These are phyloP conservation scores for Suillus plorans DNA, from an alignment of 768 basidiomycete genomes.

Conservation along the genomic window DNA sequence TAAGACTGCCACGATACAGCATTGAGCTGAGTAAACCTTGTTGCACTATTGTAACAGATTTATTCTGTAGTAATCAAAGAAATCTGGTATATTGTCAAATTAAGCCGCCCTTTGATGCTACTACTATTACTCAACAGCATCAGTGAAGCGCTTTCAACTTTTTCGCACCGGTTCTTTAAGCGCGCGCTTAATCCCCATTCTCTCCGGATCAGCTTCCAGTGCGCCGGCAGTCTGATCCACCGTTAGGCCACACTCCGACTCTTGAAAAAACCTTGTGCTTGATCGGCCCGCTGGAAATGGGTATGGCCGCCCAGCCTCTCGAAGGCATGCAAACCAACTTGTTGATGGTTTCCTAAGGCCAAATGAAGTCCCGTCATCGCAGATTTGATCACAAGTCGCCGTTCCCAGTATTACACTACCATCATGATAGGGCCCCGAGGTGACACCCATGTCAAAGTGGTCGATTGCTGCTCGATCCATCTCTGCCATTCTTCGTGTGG, in stretches of 20 bases:
- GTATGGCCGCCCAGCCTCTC: neutral
- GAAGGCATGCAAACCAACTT: neutral
- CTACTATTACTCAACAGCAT: too few species aligned
- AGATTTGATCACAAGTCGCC: neutral
- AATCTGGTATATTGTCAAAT: too few species aligned
- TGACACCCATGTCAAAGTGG: neutral
- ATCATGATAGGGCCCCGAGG: too few species aligned
- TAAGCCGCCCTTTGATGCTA: too few species aligned
- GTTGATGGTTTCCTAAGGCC: neutral
- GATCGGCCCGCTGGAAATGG: neutral
- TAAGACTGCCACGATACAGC: neutral
- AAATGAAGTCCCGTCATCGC: neutral
- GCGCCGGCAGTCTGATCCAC: too few species aligned
- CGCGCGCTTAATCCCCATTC: neutral
- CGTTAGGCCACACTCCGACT: neutral
- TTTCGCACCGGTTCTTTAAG: neutral
- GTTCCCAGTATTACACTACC: too few species aligned
- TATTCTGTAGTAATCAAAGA: too few species aligned
- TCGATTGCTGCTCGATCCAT: neutral
- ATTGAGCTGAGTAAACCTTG: neutral
- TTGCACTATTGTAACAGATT: neutral
- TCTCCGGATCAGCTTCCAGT: neutral
- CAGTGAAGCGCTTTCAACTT: neutral
- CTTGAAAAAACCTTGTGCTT: neutral
- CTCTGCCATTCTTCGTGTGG: neutral